Evolutionary conservation across 2,329 filamentous ascomycete genomes (phyloP).

Genomic region (Fusarium begoniae): DNA sequence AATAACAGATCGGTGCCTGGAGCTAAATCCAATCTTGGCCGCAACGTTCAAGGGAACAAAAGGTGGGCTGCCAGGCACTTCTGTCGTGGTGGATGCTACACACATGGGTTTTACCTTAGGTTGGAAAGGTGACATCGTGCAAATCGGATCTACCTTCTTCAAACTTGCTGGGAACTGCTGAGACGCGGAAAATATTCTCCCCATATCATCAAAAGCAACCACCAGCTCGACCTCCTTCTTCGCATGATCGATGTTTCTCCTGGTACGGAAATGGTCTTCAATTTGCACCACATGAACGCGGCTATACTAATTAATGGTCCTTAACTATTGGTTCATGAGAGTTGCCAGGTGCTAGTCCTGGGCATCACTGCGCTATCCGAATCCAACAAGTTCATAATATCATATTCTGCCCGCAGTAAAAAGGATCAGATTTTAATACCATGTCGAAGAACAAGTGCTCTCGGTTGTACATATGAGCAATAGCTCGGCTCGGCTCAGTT

Average conservation of each 20-base stretch:
- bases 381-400: slow-evolving; percentile 17
- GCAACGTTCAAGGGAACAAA: slow-evolving; percentile 22
- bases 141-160: slow-evolving; percentile 39
- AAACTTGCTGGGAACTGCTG: slow-evolving; percentile 19
- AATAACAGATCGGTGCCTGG: slow-evolving; percentile 53
- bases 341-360: neutral
- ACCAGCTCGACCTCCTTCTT: slow-evolving; percentile 7
- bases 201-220: slow-evolving; percentile 15
- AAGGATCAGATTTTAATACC: neutral
- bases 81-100: neutral
- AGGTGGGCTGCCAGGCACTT: slow-evolving; percentile 22
- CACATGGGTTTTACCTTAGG: slow-evolving; percentile 23
- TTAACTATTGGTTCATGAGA: slow-evolving; percentile 1
- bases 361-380: slow-evolving; percentile 12
- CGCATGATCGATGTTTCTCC: neutral
- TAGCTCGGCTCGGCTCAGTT: slow-evolving; percentile 7
- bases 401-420: slow-evolving; percentile 4
- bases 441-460: neutral
- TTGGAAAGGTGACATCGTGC: slow-evolving; percentile 39
- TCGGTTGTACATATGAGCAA: neutral
- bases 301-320: neutral
- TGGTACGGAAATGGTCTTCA: neutral
- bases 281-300: neutral
- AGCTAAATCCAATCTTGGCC: slow-evolving; percentile 43
- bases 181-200: slow-evolving; percentile 30